These are phyloP conservation scores for Medicago ruthenica DNA, from an alignment of 306 rosid species.

Conservation along the genomic window DNA sequence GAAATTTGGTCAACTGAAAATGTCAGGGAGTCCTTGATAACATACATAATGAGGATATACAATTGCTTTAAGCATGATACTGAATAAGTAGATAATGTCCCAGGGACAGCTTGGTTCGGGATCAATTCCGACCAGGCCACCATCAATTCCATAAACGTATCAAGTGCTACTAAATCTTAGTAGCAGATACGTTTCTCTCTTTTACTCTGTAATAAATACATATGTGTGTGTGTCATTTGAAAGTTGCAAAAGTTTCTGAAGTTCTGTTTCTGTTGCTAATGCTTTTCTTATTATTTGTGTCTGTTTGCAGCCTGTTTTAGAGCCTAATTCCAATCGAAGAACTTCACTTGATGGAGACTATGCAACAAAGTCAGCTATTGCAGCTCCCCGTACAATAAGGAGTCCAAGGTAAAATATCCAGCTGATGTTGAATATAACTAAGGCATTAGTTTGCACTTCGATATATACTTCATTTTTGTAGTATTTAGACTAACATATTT, in stretches of 20 bases:
- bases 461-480: slow-evolving; percentile 22
- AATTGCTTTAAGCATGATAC: slow-evolving; percentile 8
- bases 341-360: slow-evolving; percentile 53
- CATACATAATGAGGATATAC: slow-evolving; percentile 15
- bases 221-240: slow-evolving; percentile 10
- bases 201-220: too few relatives aligned
- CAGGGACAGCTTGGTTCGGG: slow-evolving; percentile 17
- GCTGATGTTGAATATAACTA: slow-evolving; percentile 26
- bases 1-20: slow-evolving; percentile 31
- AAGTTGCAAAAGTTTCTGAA: slow-evolving; percentile 31
- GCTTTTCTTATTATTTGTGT: slow-evolving; percentile 24
- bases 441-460: slow-evolving; percentile 9
- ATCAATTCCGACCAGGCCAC: slow-evolving; percentile 3
- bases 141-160: background rate
- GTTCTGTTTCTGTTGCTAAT: slow-evolving; percentile 17
- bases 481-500: slow-evolving; percentile 19
- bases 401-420: slow-evolving; percentile 51
- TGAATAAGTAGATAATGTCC: slow-evolving; percentile 8
- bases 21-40: slow-evolving; percentile 4
- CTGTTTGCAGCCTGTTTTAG: slow-evolving; percentile 51
- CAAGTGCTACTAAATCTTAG: background rate
- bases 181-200: too few relatives aligned
- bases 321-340: slow-evolving; percentile 49
- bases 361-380: slow-evolving; percentile 45
- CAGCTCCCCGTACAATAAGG: slow-evolving; percentile 49